Percentiles rank a stretch among this genome's conserved stretches.
phyloP scores from a whole-genome alignment of 202 grass and related monocot species.

The Schoenoplectus tabernaemontani region DNA sequence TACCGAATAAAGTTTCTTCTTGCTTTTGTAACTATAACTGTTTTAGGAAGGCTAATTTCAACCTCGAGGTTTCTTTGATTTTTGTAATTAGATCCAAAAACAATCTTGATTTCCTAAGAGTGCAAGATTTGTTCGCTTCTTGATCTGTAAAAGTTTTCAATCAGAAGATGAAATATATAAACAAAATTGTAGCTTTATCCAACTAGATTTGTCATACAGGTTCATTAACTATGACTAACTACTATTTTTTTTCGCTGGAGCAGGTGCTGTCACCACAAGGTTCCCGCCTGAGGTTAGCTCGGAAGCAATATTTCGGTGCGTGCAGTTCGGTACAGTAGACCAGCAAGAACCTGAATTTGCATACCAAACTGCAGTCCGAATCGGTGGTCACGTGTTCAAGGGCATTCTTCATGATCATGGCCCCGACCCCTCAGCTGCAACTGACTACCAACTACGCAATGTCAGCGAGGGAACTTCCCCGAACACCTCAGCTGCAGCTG shows the following conservation, averaged over 20 bases:
- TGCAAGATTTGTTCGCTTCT: background rate
- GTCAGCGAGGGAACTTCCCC: conserved; percentile 43
- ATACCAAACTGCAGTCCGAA: conserved; percentile 70
- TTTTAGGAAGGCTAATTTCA: background rate
- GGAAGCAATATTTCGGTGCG: conserved; percentile 70
- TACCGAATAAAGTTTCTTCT: background rate
- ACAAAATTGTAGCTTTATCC: background rate
- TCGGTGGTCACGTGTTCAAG: conserved; percentile 80
- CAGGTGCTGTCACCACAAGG: conserved; percentile 27
- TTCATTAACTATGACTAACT: background rate
- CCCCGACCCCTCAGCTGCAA: conserved; percentile 18
- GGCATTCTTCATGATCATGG: conserved; percentile 80
- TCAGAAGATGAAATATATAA: background rate
- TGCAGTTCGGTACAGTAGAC: conserved; percentile 53
- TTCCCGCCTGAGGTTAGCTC: conserved; percentile 77
- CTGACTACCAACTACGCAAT: conserved; percentile 26
- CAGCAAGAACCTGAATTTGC: conserved; percentile 59
- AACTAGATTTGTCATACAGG: background rate
- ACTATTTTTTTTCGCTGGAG: background rate
- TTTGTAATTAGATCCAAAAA: background rate
- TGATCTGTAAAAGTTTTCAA: background rate
- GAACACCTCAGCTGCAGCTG: conserved; percentile 26
- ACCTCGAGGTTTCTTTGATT: background rate
- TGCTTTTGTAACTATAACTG: background rate
- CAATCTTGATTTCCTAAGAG: background rate